Percentiles rank a stretch among this genome's conserved stretches.
Evolutionary conservation across 805 yeast genomes (phyloP).

Genomic region (Myxozyma lipomycoides): DNA sequence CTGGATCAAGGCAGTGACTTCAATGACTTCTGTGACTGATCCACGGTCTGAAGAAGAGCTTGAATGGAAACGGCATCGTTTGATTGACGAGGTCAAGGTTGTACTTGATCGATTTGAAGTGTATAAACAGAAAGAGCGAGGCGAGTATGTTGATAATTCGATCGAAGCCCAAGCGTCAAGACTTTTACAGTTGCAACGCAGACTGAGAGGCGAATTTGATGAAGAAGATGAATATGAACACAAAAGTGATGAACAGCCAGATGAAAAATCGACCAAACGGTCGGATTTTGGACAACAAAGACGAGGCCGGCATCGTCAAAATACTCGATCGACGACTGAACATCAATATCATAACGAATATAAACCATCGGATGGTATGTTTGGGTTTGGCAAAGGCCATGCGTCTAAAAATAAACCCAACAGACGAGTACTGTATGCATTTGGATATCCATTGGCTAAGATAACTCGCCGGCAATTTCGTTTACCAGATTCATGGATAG

Average conservation of each 20-base stretch:
- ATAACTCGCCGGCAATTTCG: conserved; percentile 14
- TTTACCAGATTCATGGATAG: conserved; percentile 13
- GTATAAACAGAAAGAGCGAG: conserved; percentile 16
- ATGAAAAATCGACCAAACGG: too few species aligned
- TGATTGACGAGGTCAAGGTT: conserved; percentile 11
- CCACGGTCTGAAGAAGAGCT: conserved; percentile 13
- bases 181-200: neutral
- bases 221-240: conserved; percentile 5
- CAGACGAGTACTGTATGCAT: conserved; percentile 3
- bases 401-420: neutral
- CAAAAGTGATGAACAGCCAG: neutral
- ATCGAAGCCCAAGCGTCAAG: neutral
- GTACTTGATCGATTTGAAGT: conserved; percentile 15
- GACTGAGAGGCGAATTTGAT: neutral
- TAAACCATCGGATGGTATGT: neutral
- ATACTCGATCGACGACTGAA: neutral
- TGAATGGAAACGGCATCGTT: conserved; percentile 7
- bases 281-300: neutral
- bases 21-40: conserved; percentile 22
- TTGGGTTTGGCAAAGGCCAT: neutral
- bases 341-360: neutral
- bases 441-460: conserved; percentile 21
- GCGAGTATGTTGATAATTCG: neutral
- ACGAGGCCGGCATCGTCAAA: neutral
- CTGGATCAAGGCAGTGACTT: conserved; percentile 19